phyloP scores from a whole-genome alignment of 345 rosid genomes.

The Physaria fendleri region DNA sequence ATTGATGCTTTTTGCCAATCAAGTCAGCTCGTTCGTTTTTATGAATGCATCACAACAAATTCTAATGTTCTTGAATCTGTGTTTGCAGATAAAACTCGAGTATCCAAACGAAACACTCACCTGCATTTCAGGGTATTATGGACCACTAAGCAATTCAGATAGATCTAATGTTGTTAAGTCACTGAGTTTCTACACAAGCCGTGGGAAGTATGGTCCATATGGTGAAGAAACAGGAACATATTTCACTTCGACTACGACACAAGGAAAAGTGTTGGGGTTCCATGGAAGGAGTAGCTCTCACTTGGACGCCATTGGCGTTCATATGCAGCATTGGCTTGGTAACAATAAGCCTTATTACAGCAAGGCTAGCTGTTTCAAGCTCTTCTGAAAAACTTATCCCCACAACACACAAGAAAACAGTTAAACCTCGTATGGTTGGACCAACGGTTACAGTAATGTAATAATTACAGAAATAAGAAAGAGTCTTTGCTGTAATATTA shows the following conservation, averaged over 20 bases:
- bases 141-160: slow-evolving; percentile 42
- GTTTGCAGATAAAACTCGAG: slow-evolving; percentile 61
- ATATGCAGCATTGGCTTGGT: slow-evolving; percentile 88
- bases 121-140: slow-evolving; percentile 70
- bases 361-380: slow-evolving; percentile 36
- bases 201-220: slow-evolving; percentile 82
- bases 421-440: no score
- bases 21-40: no score
- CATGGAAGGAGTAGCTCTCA: slow-evolving; percentile 71
- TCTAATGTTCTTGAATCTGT: background rate
- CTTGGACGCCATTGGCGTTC: slow-evolving; percentile 87
- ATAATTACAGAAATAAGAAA: no score
- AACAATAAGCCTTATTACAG: slow-evolving; percentile 33
- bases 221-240: slow-evolving; percentile 77
- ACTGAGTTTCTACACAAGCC: slow-evolving; percentile 55
- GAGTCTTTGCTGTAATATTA: no score
- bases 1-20: background rate
- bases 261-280: slow-evolving; percentile 83
- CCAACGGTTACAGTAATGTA: no score
- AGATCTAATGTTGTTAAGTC: slow-evolving; percentile 50
- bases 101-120: slow-evolving; percentile 64
- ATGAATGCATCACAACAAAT: background rate
- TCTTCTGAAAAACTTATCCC: slow-evolving; percentile 24
- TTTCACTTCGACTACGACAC: slow-evolving; percentile 73
- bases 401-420: background rate